These are phyloP conservation scores for Pascua guehoae DNA, from an alignment of 1,284 basidiomycete species.

Conservation along the genomic window DNA sequence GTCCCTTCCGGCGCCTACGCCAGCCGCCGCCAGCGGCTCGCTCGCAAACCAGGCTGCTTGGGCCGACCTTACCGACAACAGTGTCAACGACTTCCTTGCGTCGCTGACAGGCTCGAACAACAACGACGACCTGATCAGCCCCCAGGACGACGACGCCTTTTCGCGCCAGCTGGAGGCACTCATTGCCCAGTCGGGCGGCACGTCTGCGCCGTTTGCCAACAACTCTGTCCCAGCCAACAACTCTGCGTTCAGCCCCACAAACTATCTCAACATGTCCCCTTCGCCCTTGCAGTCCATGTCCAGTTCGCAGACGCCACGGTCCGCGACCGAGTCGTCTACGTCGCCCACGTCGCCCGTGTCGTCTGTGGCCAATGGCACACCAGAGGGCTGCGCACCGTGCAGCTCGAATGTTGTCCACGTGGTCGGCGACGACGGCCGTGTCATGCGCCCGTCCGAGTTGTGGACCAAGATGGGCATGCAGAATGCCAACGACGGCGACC, in stretches of 20 bases:
- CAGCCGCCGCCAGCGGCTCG: neutral
- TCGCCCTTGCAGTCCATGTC: constrained; percentile 32
- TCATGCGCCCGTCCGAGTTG: constrained; percentile 41
- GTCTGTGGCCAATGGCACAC: constrained; percentile 16
- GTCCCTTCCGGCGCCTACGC: too few species aligned
- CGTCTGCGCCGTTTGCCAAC: neutral
- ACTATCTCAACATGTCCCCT: constrained; percentile 48
- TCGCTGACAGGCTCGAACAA: constrained; percentile 26
- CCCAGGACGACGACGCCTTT: constrained; percentile 34
- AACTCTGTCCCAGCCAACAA: neutral
- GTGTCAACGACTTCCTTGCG: constrained; percentile 40
- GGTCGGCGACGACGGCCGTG: constrained; percentile 34
- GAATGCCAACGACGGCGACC: constrained; percentile 14
- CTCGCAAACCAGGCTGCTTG: constrained; percentile 16
- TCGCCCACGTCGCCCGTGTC: constrained; percentile 20
- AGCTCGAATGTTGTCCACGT: constrained; percentile 31
- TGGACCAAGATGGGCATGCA: constrained; percentile 41
- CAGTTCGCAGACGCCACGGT: constrained; percentile 27
- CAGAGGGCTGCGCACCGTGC: neutral
- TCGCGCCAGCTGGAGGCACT: constrained; percentile 34
- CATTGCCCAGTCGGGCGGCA: constrained; percentile 21
- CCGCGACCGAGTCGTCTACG: constrained; percentile 14
- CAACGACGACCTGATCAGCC: constrained; percentile 4
- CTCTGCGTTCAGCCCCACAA: constrained; percentile 37
- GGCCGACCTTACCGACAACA: constrained; percentile 31